These are phyloP conservation scores for Halophytophthora batemanensis DNA, from an alignment of 352 stramenopile species.

Conservation along the genomic window DNA sequence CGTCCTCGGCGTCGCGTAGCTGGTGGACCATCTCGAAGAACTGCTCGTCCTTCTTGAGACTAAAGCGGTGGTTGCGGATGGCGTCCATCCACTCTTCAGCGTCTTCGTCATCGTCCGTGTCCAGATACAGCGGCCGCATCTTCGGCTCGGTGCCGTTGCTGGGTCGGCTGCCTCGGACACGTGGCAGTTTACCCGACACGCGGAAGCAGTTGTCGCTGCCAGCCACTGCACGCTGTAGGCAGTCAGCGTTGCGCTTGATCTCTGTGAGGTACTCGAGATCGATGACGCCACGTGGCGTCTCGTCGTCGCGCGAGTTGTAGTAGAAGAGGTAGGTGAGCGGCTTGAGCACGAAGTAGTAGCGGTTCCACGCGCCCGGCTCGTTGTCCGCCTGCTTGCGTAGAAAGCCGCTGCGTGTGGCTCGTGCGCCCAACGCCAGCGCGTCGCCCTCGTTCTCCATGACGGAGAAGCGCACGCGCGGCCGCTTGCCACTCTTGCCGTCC, in stretches of 20 bases:
- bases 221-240: slow-evolving; percentile 64
- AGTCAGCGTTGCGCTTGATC: slow-evolving; percentile 73
- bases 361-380: slow-evolving; percentile 68
- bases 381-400: slow-evolving; percentile 80
- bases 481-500: slow-evolving; percentile 27
- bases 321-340: slow-evolving; percentile 81
- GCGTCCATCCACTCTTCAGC: slow-evolving; percentile 69
- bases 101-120: slow-evolving; percentile 46
- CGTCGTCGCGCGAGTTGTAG: slow-evolving; percentile 66
- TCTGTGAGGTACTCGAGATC: slow-evolving; percentile 79
- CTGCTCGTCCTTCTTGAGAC: slow-evolving; percentile 41
- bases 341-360: slow-evolving; percentile 81
- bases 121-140: slow-evolving; percentile 67
- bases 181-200: slow-evolving; percentile 60
- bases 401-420: slow-evolving; percentile 58
- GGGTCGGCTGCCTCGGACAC: slow-evolving; percentile 30
- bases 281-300: slow-evolving; percentile 66
- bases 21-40: slow-evolving; percentile 32
- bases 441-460: slow-evolving; percentile 38
- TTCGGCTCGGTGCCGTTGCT: slow-evolving; percentile 31
- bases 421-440: slow-evolving; percentile 35
- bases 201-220: slow-evolving; percentile 67
- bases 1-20: slow-evolving; percentile 34
- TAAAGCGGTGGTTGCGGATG: slow-evolving; percentile 65
- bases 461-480: slow-evolving; percentile 54